phyloP scores from a whole-genome alignment of 2,329 filamentous ascomycete genomes.

The Ophiocordyceps sinensis region DNA sequence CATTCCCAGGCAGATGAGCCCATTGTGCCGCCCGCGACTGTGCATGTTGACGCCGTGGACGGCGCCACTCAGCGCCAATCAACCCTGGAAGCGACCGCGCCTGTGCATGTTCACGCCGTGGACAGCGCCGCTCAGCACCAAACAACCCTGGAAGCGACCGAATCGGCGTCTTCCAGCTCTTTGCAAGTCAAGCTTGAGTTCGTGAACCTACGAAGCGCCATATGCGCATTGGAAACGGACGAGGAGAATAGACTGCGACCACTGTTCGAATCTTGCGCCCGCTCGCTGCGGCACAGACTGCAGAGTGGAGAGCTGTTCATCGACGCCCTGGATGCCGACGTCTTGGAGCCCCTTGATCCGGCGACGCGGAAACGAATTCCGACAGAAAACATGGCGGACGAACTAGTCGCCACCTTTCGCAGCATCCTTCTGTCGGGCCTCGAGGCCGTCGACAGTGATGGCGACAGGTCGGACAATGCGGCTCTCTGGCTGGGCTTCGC shows the following conservation, averaged over 20 bases:
- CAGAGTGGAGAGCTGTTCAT: slow-evolving; percentile 4
- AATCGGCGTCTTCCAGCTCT: no score
- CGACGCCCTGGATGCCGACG: slow-evolving; percentile 1
- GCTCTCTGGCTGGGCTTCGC: slow-evolving; percentile 8
- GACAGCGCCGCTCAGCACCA: no score
- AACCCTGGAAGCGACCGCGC: no score
- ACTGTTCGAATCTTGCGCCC: slow-evolving; percentile 3
- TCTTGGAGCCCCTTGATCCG: slow-evolving; percentile 9
- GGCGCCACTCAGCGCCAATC: no score
- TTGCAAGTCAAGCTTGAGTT: not conserved
- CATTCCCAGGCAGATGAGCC: slow-evolving; percentile 9
- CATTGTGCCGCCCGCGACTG: slow-evolving; percentile 1
- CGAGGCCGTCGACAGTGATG: not conserved
- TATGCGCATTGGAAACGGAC: slow-evolving; percentile 1
- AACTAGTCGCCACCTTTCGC: slow-evolving; percentile 7
- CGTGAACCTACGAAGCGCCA: slow-evolving; percentile 4
- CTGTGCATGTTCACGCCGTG: no score
- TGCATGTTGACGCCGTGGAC: no score
- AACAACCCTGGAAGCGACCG: no score
- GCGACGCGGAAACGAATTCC: slow-evolving; percentile 4
- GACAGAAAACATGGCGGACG: slow-evolving; percentile 3
- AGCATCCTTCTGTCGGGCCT: slow-evolving; percentile 4
- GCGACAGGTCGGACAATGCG: slow-evolving; percentile 1
- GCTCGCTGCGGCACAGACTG: slow-evolving; percentile 5
- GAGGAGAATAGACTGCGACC: slow-evolving; percentile 2